Evolutionary conservation across 2,329 filamentous ascomycete genomes (phyloP).

Genomic region (Pseudogymnoascus sp.): DNA sequence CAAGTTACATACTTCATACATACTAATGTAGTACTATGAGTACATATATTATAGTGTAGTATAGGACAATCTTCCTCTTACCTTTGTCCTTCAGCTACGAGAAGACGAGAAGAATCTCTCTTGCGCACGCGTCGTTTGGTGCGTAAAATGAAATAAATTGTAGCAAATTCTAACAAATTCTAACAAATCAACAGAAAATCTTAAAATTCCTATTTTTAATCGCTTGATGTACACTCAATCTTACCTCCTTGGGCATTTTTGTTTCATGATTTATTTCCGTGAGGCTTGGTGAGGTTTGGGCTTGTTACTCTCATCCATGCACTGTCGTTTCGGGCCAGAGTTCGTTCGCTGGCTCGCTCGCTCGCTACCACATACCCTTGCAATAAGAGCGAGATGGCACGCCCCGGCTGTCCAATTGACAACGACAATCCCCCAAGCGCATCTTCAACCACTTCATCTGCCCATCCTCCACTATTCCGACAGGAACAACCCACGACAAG

Average conservation of each 20-base stretch:
- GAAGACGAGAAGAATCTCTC: not conserved
- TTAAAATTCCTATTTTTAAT: conserved; percentile 1
- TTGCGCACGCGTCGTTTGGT: not conserved
- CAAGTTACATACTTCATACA: not conserved
- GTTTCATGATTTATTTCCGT: conserved; percentile 5
- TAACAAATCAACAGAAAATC: not conserved
- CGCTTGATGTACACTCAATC: not conserved
- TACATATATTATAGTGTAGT: no score
- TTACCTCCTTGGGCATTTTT: not conserved
- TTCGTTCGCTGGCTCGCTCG: conserved; percentile 7
- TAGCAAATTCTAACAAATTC: not conserved
- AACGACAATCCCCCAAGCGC: conserved; percentile 8
- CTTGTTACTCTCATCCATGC: conserved; percentile 2
- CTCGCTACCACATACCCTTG: conserved; percentile 5
- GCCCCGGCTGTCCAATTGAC: conserved; percentile 5
- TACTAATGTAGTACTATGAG: no score
- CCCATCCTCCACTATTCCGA: conserved; percentile 5
- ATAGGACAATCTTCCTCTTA: no score
- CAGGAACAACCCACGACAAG: not conserved
- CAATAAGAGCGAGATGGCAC: conserved; percentile 7
- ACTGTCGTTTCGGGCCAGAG: conserved; percentile 7
- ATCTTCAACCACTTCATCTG: conserved; percentile 9
- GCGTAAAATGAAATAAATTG: not conserved
- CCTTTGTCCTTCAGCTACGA: not conserved
- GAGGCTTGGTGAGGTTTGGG: not conserved